phyloP scores from a whole-genome alignment of 2,329 filamentous ascomycete species.

The Sphaerulina populicola region DNA sequence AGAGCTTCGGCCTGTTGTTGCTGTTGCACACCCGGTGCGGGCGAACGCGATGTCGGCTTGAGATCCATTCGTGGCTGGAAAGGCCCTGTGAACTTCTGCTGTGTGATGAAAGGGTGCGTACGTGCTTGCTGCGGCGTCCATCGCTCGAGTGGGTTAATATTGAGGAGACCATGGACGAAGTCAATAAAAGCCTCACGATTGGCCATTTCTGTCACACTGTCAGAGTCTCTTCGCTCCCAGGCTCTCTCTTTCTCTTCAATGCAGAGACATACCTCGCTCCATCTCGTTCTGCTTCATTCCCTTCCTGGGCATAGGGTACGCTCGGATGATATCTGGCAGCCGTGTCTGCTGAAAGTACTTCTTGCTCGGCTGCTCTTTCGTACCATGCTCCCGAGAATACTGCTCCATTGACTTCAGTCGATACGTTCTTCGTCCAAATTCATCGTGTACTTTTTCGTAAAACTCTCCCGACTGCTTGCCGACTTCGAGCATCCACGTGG shows the following conservation, averaged over 20 bases:
- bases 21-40: constrained; percentile 86
- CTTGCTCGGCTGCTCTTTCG: constrained; percentile 98
- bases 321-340: constrained; percentile 92
- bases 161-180: constrained; percentile 86
- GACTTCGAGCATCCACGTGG: constrained; percentile 98
- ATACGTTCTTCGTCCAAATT: constrained; percentile 85
- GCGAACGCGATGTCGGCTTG: constrained; percentile 80
- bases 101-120: constrained; percentile 94
- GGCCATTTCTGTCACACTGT: constrained; percentile 70
- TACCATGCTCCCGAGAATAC: constrained; percentile 88
- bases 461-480: constrained; percentile 97
- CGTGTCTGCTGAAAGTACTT: constrained; percentile 97
- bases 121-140: constrained; percentile 98
- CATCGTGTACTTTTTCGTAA: constrained; percentile 86
- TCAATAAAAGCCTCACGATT: constrained; percentile 97
- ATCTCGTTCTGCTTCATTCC: constrained; percentile 98
- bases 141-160: constrained; percentile 88
- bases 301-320: constrained; percentile 95
- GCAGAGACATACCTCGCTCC: constrained; percentile 65
- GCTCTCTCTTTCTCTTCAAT: not conserved
- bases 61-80: constrained; percentile 97
- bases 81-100: constrained; percentile 91
- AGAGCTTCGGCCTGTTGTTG: constrained; percentile 91
- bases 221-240: constrained; percentile 10
- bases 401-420: constrained; percentile 96